A percentile compares a stretch with the other conserved stretches of the same genome.
Conservation (phyloP, 75 land plant species). For the Sequoia sempervirens region DNA sequence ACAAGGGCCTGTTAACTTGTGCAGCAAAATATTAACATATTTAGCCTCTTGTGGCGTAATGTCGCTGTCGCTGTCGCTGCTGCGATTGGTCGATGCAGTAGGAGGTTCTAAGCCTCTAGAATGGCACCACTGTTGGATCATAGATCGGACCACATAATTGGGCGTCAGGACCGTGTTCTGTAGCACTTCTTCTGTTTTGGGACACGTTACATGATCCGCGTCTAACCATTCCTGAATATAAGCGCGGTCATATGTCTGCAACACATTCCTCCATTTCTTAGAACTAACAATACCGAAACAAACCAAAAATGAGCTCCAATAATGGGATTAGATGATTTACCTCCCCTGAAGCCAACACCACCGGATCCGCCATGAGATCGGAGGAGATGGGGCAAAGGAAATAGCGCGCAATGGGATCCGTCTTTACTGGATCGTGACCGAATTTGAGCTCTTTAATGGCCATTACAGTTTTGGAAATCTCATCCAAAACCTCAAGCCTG, state of each 20-base stretch:
- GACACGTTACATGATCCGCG: constrained; percentile 65
- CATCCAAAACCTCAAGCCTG: constrained; percentile 21
- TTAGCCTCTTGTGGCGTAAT: constrained; percentile 35
- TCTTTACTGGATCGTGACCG: constrained; percentile 2
- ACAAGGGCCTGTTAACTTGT: constrained; percentile 32
- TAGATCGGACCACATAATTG: constrained; percentile 48
- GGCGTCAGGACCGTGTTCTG: constrained; percentile 59
- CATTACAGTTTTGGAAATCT: constrained; percentile 5
- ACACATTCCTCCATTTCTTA: background rate
- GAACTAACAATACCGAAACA: background rate
- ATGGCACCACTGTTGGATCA: constrained; percentile 72
- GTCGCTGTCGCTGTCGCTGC: background rate
- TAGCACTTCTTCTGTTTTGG: constrained; percentile 61
- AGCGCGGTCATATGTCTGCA: constrained; percentile 81
- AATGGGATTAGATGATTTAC: constrained; percentile 14
- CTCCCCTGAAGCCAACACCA: constrained; percentile 62
- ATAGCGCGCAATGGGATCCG: constrained; percentile 32
- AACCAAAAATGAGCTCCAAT: background rate
- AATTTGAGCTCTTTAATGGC: constrained; percentile 28
- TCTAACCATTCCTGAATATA: constrained; percentile 74
- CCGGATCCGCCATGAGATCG: constrained; percentile 79
- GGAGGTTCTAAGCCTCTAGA: constrained; percentile 41
- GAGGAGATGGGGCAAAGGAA: constrained; percentile 72
- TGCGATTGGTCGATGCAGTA: background rate
- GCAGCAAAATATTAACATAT: constrained; percentile 39